Evolutionary conservation across 2,329 filamentous ascomycete species (phyloP).

Genomic region (Aspergillus persii): DNA sequence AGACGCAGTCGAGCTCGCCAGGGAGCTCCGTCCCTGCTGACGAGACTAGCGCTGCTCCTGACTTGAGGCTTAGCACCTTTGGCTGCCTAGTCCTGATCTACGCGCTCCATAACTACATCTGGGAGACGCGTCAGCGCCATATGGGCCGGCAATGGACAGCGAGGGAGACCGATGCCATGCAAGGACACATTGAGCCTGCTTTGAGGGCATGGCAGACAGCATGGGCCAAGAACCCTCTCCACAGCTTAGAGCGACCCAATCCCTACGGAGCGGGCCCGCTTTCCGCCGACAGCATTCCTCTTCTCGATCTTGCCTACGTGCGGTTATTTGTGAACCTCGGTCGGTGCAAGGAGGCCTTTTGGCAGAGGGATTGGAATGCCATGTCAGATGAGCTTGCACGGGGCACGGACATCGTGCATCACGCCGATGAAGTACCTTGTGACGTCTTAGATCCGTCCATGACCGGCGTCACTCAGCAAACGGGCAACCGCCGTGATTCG

Average conservation of each 20-base stretch:
- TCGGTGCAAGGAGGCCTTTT: conserved; percentile 87
- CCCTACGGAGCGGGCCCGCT: conserved; percentile 78
- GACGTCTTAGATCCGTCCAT: conserved; percentile 32
- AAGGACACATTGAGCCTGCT: conserved; percentile 89
- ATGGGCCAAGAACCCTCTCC: conserved; percentile 82
- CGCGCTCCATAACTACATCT: conserved; percentile 95
- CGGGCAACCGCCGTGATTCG: conserved; percentile 32
- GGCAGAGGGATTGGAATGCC: conserved; percentile 88
- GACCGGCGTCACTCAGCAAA: conserved; percentile 14
- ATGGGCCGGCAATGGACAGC: conserved; percentile 85
- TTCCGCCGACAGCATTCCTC: conserved; percentile 84
- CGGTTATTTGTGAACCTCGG: conserved; percentile 91
- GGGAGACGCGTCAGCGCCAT: conserved; percentile 91
- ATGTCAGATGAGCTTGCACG: conserved; percentile 84
- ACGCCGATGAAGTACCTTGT: conserved; percentile 53
- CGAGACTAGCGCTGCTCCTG: conserved; percentile 54
- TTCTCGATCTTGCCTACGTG: conserved; percentile 89
- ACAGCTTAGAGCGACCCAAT: conserved; percentile 80
- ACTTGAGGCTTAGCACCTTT: conserved; percentile 81
- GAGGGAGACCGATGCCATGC: conserved; percentile 93
- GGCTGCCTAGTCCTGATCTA: conserved; percentile 90
- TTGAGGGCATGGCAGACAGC: conserved; percentile 91
- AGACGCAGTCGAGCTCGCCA: conserved; percentile 40
- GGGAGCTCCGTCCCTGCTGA: conserved; percentile 47
- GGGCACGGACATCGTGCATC: conserved; percentile 71